Conservation (phyloP, 106 monocot species). For the Acorus gramineus region DNA sequence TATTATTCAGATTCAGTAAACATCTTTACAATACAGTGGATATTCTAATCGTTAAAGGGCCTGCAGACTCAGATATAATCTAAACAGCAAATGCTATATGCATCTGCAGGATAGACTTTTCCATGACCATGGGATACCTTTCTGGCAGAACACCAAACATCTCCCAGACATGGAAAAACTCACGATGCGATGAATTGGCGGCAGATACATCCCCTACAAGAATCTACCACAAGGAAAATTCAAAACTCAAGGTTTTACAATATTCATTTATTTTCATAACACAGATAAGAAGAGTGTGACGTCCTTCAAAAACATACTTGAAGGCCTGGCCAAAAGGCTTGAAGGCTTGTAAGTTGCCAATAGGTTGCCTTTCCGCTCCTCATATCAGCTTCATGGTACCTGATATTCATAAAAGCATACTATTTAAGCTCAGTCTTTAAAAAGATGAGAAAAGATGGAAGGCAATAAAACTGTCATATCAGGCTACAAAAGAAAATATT, state of each 20-base stretch:
- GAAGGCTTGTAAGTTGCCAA: slow-evolving; percentile 96
- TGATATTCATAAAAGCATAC: slow-evolving; percentile 2
- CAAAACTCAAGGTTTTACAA: neutral
- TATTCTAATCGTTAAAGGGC: too few species aligned
- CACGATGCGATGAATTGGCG: slow-evolving; percentile 87
- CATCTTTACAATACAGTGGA: too few species aligned
- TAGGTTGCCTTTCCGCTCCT: slow-evolving; percentile 80
- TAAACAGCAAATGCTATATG: too few species aligned
- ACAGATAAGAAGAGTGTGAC: too few species aligned
- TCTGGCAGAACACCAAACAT: slow-evolving; percentile 84
- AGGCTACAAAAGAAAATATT: too few species aligned
- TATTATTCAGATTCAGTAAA: too few species aligned
- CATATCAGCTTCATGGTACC: slow-evolving; percentile 99
- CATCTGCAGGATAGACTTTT: neutral
- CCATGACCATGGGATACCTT: slow-evolving; percentile 35
- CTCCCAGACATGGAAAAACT: slow-evolving; percentile 84
- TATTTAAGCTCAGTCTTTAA: too few species aligned
- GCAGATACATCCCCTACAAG: slow-evolving; percentile 78
- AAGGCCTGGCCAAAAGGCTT: slow-evolving; percentile 97
- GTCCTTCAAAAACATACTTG: slow-evolving; percentile 41
- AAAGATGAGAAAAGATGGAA: too few species aligned
- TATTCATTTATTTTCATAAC: too few species aligned
- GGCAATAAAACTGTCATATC: too few species aligned
- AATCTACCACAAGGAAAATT: slow-evolving; percentile 20
- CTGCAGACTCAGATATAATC: too few species aligned